Base-by-base conservation (phyloP, 495 filamentous ascomycete species). In the Penicilliopsis zonata region DNA sequence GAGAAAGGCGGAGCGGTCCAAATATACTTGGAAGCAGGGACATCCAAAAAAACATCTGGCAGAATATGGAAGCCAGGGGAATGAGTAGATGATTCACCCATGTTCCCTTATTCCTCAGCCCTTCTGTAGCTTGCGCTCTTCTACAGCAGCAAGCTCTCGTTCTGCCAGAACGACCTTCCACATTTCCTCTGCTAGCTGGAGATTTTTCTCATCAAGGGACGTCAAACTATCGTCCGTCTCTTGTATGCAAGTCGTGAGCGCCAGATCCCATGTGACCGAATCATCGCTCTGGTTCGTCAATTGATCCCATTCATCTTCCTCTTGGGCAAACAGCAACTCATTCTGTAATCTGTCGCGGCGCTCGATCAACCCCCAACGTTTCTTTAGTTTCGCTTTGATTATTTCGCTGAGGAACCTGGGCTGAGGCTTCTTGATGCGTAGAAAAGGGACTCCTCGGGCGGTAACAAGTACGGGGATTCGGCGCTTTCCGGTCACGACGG, bases 371-470 rank as follows among this genome's bases (percentile, higher is more conserved):
- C 49, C 45, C 37, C 61, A 59, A 15, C 66, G 57, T 13, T 43
- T 58, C 12, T 63, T 48, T 12, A 69, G 38, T 32, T 70, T 77
- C 18, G 68, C 52, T 6, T 63, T 50, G 9, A 90, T 49, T 1
- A 80, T 55, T 3, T 66, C 52, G 37, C 65, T 70, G 3, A 87
- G 54, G 21, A 53, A 53, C 18, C 46, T 41, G 4, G 80, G 65
- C 43, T 84, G 78, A 5, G 80, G 80, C 47, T 85, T 86, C 38
- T 62, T 67, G 31, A 82, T 49, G 15, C 80, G 73, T 26, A 90
- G 52, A 36, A 86, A 78, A 0, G 83, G 80, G n/a, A 81, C 40
- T 17, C 67, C 70, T 22, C 57, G 55, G 2, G 73, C 70, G 37
- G 62, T 63, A 40, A 71, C 69, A 2, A 86, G 49, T 0, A 52